Conservation (phyloP, 176 grass and related monocot genomes). For the Elymus sibiricus region DNA sequence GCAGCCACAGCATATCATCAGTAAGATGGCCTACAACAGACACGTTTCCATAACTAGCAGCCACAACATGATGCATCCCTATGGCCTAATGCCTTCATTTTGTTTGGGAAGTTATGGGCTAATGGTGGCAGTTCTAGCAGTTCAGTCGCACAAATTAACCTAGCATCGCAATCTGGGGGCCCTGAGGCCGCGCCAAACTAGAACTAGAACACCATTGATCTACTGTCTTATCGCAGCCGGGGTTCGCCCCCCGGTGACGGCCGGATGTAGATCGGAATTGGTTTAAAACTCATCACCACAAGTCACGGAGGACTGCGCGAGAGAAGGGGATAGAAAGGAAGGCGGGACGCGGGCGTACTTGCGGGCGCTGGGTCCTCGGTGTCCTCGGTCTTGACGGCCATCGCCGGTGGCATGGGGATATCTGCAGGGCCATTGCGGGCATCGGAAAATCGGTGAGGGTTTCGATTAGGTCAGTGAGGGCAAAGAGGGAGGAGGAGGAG, state of each 20-base stretch:
- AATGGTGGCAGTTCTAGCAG: not conserved
- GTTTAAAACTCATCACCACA: not conserved
- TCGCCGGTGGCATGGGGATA: constrained; percentile 61
- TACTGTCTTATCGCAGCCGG: not conserved
- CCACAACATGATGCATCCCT: not conserved
- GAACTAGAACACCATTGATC: not conserved
- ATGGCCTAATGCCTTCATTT: not conserved
- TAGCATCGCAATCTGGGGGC: not conserved
- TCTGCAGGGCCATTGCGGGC: constrained; percentile 34
- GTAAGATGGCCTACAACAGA: not conserved
- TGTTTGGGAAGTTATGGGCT: not conserved
- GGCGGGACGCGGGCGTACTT: constrained; percentile 34
- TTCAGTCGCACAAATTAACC: not conserved
- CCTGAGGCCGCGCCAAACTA: not conserved
- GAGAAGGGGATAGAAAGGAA: not conserved
- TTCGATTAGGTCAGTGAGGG: not conserved
- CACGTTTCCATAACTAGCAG: not conserved
- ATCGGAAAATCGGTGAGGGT: no score
- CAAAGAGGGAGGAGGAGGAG: not conserved
- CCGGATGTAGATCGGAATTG: not conserved
- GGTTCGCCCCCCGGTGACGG: not conserved
- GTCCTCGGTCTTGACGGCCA: constrained; percentile 73
- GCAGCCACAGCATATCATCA: no score
- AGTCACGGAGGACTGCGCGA: not conserved
- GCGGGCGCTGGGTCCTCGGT: constrained; percentile 56